These are phyloP conservation scores for Excoecaria agallocha DNA, from an alignment of 345 rosid genomes.

Conservation along the genomic window DNA sequence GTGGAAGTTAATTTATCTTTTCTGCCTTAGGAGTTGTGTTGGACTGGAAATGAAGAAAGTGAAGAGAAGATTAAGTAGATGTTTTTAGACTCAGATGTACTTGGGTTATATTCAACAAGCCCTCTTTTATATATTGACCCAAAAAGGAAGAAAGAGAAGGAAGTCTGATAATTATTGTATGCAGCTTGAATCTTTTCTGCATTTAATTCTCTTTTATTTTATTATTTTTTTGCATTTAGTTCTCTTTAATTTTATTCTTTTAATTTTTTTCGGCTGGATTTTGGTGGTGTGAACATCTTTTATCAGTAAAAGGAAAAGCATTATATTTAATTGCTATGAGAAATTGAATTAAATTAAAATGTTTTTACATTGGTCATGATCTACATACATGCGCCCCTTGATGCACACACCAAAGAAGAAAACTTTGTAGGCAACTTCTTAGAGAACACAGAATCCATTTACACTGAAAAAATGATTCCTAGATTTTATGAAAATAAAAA, in stretches of 20 bases:
- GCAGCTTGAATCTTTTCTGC: background rate
- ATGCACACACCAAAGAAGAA: no score
- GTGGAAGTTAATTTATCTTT: background rate
- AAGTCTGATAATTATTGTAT: background rate
- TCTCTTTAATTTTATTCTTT: no score
- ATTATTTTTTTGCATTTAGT: no score
- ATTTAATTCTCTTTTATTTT: slow-evolving; percentile 2
- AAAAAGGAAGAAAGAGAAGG: background rate
- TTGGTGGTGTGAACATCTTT: background rate
- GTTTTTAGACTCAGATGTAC: background rate
- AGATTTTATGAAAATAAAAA: no score
- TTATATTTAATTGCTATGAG: background rate
- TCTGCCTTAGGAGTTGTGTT: background rate
- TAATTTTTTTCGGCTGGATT: background rate
- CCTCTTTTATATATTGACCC: background rate
- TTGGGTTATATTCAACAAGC: background rate
- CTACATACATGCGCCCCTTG: no score
- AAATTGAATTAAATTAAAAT: no score
- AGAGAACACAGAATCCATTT: no score
- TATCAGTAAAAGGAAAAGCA: background rate
- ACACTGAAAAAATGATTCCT: no score
- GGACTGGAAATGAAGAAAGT: background rate
- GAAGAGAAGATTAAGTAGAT: background rate
- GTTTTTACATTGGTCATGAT: no score
- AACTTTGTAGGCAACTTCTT: no score